Base-by-base conservation (phyloP, 1,284 basidiomycete species). In the Fistulinella cinereoalba region DNA sequence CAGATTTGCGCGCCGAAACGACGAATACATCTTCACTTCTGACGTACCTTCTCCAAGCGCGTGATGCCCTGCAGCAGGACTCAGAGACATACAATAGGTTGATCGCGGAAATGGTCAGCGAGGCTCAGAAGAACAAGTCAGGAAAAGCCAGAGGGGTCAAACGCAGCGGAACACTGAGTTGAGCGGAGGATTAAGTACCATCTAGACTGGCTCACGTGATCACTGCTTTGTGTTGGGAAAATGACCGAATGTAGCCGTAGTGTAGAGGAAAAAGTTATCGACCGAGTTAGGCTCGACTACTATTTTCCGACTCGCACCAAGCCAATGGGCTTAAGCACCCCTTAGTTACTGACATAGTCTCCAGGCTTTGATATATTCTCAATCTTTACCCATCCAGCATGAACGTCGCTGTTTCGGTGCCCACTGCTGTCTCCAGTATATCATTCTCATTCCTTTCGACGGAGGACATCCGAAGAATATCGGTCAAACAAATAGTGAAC, bases 401-500 rank as follows among this genome's bases (percentile, higher is more conserved):
- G 96, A 96, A 99, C 69, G 91, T 97, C 69, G 80, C 94, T 8
- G 83, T 91, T 61, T 87, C 96, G 19, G 72, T 99, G 47, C 85
- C 92, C 13, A 88, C 92, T 5, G 83, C 85, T 46, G 87, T 97
- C 56, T 73, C 83, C 48, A 87, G 88, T 54, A 73, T 98, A 46
- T 96, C 95, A 21, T 99, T 99, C 71, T 95, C 94, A 3, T 97
- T 97, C 69, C 83, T 99, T 47, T 84, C 90, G 13, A 75, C 91
- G n/a, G 81, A 91, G 57, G 96, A 99, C 69, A 79, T 98, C 56
- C 82, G 88, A 43, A 81, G 87, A 51, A 94, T 99, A 65, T 97
- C 94, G 16, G 96, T 99, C 61, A 95, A 96, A 73, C 92, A 97
- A 74, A 88, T 99, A 60, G 81, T 92, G 53, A 99, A 99, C 68